Evolutionary conservation across 768 basidiomycete genomes (phyloP).

Genomic region (Harrya chromipes): DNA sequence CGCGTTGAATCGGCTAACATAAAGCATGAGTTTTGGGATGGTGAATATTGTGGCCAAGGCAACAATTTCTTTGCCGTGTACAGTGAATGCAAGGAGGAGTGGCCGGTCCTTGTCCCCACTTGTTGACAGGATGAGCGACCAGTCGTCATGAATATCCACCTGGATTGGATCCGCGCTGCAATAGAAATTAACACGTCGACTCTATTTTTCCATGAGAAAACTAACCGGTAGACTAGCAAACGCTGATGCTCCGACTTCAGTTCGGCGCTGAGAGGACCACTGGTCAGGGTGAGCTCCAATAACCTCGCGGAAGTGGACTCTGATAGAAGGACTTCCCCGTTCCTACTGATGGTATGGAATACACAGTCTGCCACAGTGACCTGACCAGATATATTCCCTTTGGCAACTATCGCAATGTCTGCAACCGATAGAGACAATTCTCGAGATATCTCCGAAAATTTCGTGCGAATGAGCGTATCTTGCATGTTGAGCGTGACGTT

Average conservation of each 20-base stretch:
- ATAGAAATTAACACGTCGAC: slow-evolving; percentile 1
- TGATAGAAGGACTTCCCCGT: slow-evolving; percentile 38
- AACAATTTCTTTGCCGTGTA: slow-evolving; percentile 65
- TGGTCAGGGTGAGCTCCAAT: slow-evolving; percentile 73
- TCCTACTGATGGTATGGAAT: slow-evolving; percentile 70
- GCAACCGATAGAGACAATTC: slow-evolving; percentile 66
- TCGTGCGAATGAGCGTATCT: slow-evolving; percentile 62
- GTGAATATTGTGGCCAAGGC: slow-evolving; percentile 70
- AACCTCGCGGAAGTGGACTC: slow-evolving; percentile 44
- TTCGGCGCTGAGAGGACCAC: slow-evolving; percentile 60
- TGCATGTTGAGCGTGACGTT: slow-evolving; percentile 61
- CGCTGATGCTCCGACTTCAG: slow-evolving; percentile 77
- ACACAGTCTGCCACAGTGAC: slow-evolving; percentile 64
- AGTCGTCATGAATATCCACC: slow-evolving; percentile 77
- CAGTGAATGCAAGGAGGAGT: slow-evolving; percentile 70
- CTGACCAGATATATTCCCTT: slow-evolving; percentile 69
- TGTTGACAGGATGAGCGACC: slow-evolving; percentile 52
- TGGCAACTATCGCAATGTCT: slow-evolving; percentile 52
- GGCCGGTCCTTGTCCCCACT: slow-evolving; percentile 44
- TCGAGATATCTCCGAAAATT: slow-evolving; percentile 55
- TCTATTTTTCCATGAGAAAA: slow-evolving; percentile 4
- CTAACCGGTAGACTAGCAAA: slow-evolving; percentile 72
- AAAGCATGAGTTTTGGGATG: slow-evolving; percentile 72
- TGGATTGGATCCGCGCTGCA: slow-evolving; percentile 73
- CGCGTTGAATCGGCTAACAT: slow-evolving; percentile 69